Conservation (phyloP, 441 rosid genomes). For the Viola pubescens region DNA sequence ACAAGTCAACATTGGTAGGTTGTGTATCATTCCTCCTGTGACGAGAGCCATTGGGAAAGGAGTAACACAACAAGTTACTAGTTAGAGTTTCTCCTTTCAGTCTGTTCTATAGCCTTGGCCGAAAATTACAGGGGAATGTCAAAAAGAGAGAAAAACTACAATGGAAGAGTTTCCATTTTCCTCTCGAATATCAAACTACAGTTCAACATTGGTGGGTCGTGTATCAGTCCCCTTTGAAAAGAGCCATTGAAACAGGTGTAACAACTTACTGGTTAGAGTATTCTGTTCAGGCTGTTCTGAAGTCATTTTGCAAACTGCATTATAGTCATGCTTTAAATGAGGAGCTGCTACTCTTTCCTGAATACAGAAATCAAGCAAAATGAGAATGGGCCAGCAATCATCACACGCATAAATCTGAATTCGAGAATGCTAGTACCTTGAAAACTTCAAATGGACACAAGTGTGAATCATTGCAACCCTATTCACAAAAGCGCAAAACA, state of each 20-base stretch:
- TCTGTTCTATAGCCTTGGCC: slow-evolving; percentile 20
- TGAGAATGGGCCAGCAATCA: too few relatives aligned
- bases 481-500: too few relatives aligned
- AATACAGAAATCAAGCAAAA: too few relatives aligned
- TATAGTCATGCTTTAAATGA: slow-evolving; percentile 66
- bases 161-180: not conserved
- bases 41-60: slow-evolving; percentile 46
- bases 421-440: slow-evolving; percentile 2
- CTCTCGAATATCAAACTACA: slow-evolving; percentile 28
- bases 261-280: slow-evolving; percentile 40
- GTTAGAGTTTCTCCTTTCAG: slow-evolving; percentile 28
- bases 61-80: slow-evolving; percentile 30
- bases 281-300: slow-evolving; percentile 26
- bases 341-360: slow-evolving; percentile 66
- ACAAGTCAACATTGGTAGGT: slow-evolving; percentile 32
- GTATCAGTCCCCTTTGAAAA: slow-evolving; percentile 30
- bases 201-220: slow-evolving; percentile 25
- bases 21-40: slow-evolving; percentile 24
- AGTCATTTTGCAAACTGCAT: slow-evolving; percentile 44
- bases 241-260: slow-evolving; percentile 41
- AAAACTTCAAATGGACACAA: slow-evolving; percentile 74
- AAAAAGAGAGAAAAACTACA: too few relatives aligned
- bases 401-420: too few relatives aligned
- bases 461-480: slow-evolving; percentile 59
- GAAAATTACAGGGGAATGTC: too few relatives aligned